Conservation (phyloP, 2,329 filamentous ascomycete species). For the Ilyonectria robusta region DNA sequence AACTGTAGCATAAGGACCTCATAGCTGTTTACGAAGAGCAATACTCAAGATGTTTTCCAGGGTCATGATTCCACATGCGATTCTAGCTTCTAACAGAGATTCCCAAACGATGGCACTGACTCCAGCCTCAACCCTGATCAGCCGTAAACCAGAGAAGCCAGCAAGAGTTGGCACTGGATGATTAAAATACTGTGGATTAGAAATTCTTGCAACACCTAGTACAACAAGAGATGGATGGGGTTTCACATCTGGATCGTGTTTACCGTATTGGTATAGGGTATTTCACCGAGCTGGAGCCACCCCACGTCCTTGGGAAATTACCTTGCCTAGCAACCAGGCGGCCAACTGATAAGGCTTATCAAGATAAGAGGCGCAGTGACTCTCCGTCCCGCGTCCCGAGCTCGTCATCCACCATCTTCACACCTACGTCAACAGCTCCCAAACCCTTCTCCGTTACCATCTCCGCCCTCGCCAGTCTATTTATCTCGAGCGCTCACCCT, state of each 20-base stretch:
- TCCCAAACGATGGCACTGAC: no score
- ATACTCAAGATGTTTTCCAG: no score
- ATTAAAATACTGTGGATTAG: no score
- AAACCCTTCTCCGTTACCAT: conserved; percentile 12
- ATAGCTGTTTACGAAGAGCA: no score
- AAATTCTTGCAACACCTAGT: no score
- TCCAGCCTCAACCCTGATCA: no score
- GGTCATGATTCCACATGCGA: no score
- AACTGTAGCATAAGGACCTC: no score
- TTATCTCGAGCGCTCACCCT: background rate
- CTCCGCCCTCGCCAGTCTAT: conserved; percentile 4
- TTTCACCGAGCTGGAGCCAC: background rate
- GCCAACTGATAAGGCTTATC: conserved; percentile 21
- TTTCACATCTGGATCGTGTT: background rate
- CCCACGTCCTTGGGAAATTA: background rate
- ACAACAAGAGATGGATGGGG: no score
- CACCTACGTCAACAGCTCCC: conserved; percentile 21
- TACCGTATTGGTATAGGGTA: background rate
- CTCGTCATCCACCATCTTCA: conserved; percentile 36
- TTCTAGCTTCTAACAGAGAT: no score
- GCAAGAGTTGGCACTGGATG: no score
- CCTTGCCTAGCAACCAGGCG: background rate
- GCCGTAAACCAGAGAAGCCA: no score
- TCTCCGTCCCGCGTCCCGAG: conserved; percentile 21
- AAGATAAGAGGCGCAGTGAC: conserved; percentile 38